These are phyloP conservation scores for Leptographium procerum DNA, from an alignment of 2,329 filamentous ascomycete genomes.

Conservation along the genomic window DNA sequence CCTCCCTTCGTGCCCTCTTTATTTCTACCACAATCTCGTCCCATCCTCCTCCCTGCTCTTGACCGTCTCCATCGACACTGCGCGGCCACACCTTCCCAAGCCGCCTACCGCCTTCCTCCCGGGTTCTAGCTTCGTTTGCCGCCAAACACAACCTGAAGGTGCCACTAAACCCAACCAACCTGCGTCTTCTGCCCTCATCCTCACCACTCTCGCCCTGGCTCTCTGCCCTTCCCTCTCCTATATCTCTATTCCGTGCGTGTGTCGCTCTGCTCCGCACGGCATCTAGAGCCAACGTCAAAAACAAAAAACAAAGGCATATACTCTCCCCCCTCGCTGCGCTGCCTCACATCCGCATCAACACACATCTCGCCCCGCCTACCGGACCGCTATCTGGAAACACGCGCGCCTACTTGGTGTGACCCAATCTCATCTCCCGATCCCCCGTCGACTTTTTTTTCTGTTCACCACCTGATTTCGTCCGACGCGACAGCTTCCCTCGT, in stretches of 20 bases:
- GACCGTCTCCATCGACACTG: background rate
- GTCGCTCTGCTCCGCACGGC: background rate
- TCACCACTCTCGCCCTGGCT: background rate
- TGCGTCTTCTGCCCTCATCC: background rate
- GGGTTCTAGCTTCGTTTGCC: constrained; percentile 7
- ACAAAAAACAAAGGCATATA: too few relatives aligned
- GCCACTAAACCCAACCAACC: background rate
- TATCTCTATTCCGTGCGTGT: background rate
- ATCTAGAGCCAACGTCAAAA: too few relatives aligned
- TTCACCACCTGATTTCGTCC: background rate
- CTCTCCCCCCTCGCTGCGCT: background rate
- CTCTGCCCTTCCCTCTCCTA: background rate
- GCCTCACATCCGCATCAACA: background rate
- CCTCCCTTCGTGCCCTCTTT: background rate
- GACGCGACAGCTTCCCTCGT: background rate
- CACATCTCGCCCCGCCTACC: background rate
- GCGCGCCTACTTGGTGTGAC: background rate
- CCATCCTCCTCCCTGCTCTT: background rate
- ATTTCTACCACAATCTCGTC: background rate
- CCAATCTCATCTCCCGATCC: background rate
- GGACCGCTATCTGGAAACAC: background rate
- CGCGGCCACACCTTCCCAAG: background rate
- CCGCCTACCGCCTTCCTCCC: background rate
- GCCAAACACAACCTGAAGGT: constrained; percentile 5
- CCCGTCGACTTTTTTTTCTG: background rate